phyloP scores from a whole-genome alignment of 306 rosid species.

The Macrotyloma uniflorum region DNA sequence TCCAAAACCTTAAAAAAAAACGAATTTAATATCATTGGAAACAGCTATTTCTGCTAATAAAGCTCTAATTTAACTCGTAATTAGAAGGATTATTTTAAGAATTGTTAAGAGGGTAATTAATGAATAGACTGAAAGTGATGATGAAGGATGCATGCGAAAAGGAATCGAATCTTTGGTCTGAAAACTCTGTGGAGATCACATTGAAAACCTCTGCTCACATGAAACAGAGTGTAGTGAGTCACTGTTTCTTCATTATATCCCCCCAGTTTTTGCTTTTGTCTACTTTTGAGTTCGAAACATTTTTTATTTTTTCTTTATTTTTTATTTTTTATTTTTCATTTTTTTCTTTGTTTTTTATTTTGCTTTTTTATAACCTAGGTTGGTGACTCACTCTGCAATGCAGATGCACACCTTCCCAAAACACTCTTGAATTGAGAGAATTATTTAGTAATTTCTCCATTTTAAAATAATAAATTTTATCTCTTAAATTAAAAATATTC shows the following conservation, averaged over 20 bases:
- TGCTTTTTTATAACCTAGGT: too few species aligned
- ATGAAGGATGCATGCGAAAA: slow-evolving; percentile 11
- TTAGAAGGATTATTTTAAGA: background rate
- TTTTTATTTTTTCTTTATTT: background rate
- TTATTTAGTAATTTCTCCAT: background rate
- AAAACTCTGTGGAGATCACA: slow-evolving; percentile 25
- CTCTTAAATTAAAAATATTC: too few species aligned
- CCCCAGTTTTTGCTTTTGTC: background rate
- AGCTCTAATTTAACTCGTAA: too few species aligned
- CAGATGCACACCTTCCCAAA: too few species aligned
- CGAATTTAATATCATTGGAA: too few species aligned
- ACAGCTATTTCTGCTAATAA: too few species aligned
- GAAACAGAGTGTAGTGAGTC: background rate
- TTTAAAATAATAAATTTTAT: too few species aligned
- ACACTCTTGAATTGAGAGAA: background rate
- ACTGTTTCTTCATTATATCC: background rate
- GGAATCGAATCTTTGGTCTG: slow-evolving; percentile 54
- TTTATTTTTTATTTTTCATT: too few species aligned
- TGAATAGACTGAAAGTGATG: background rate
- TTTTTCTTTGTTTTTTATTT: too few species aligned
- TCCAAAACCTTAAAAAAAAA: too few species aligned
- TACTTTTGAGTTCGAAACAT: background rate
- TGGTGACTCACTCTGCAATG: background rate
- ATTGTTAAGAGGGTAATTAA: background rate
- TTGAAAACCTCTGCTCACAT: slow-evolving; percentile 28